Percentiles rank a stretch among this genome's conserved stretches.
These are phyloP conservation scores for Thozetella sp. DNA, from an alignment of 495 filamentous ascomycete genomes.

Conservation along the genomic window DNA sequence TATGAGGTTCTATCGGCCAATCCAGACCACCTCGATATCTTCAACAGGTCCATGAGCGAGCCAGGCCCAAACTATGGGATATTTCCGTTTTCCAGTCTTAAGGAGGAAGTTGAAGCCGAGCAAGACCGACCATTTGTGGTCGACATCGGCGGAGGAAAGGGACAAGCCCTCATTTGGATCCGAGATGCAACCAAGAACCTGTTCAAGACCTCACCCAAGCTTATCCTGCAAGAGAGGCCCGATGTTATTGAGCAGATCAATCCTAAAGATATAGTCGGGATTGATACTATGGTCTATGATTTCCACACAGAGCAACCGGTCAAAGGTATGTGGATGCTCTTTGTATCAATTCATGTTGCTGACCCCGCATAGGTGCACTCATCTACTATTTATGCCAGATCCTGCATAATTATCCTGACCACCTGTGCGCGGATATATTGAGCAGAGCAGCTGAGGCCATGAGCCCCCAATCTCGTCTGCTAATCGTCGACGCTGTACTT, in stretches of 20 bases:
- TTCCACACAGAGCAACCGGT: constrained; percentile 14
- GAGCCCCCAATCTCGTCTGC: constrained; percentile 22
- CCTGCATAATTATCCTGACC: constrained; percentile 51
- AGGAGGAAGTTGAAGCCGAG: constrained; percentile 28
- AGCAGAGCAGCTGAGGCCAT: constrained; percentile 38
- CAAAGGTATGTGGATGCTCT: constrained; percentile 13
- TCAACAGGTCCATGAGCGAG: constrained; percentile 23
- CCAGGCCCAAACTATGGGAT: constrained; percentile 31
- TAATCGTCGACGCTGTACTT: constrained; percentile 29
- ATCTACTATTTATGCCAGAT: constrained; percentile 55
- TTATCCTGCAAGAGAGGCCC: constrained; percentile 21
- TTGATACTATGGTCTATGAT: constrained; percentile 18
- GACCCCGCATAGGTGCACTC: constrained; percentile 32
- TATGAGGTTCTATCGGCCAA: constrained; percentile 25
- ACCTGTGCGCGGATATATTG: constrained; percentile 42
- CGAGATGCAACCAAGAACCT: constrained; percentile 16
- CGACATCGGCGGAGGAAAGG: constrained; percentile 24
- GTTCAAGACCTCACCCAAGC: constrained; percentile 16
- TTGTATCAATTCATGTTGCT: background rate
- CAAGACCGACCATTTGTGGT: constrained; percentile 29
- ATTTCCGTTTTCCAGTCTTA: constrained; percentile 31
- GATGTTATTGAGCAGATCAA: constrained; percentile 15
- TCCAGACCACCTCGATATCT: constrained; percentile 11
- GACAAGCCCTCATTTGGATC: constrained; percentile 25
- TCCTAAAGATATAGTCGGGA: constrained; percentile 9